Evolutionary conservation across 1,284 basidiomycete genomes (phyloP).

Genomic region (Athelia psychrophila): DNA sequence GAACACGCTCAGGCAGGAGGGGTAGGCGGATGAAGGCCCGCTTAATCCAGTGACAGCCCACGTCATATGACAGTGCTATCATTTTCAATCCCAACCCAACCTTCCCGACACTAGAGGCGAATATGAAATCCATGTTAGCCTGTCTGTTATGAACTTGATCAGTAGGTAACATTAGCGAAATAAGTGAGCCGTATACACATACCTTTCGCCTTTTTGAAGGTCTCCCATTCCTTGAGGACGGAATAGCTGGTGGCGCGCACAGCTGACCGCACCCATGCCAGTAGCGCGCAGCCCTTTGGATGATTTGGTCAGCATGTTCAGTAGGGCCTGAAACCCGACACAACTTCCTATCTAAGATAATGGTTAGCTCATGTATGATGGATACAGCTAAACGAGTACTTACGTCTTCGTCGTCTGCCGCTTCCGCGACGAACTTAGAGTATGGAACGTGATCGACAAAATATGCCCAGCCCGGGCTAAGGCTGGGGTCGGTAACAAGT

Average conservation of each 20-base stretch:
- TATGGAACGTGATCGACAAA: constrained; percentile 7
- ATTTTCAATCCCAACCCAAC: background rate
- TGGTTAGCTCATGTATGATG: no score
- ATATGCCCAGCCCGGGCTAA: constrained; percentile 16
- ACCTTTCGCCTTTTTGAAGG: constrained; percentile 18
- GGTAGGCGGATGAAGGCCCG: constrained; percentile 5
- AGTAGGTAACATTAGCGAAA: background rate
- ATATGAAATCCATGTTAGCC: constrained; percentile 17
- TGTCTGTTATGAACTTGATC: no score
- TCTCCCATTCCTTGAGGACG: constrained; percentile 10
- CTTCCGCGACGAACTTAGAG: no score
- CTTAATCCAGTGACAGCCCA: constrained; percentile 14
- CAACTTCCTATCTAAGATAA: constrained; percentile 20
- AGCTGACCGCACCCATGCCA: constrained; percentile 9
- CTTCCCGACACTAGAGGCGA: constrained; percentile 12
- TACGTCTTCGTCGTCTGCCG: constrained; percentile 22
- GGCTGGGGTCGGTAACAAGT: constrained; percentile 8
- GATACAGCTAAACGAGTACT: constrained; percentile 4
- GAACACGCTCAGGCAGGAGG: background rate
- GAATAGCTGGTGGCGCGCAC: constrained; percentile 9
- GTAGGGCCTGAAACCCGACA: constrained; percentile 15
- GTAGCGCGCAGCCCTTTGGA: constrained; percentile 10
- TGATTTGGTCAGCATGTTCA: constrained; percentile 10
- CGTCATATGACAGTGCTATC: constrained; percentile 10
- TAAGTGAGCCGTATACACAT: background rate